A percentile compares a stretch with the other conserved stretches of the same genome.
phyloP scores from a whole-genome alignment of 2,329 filamentous ascomycete species.

The Zymoseptoria ardabiliae region DNA sequence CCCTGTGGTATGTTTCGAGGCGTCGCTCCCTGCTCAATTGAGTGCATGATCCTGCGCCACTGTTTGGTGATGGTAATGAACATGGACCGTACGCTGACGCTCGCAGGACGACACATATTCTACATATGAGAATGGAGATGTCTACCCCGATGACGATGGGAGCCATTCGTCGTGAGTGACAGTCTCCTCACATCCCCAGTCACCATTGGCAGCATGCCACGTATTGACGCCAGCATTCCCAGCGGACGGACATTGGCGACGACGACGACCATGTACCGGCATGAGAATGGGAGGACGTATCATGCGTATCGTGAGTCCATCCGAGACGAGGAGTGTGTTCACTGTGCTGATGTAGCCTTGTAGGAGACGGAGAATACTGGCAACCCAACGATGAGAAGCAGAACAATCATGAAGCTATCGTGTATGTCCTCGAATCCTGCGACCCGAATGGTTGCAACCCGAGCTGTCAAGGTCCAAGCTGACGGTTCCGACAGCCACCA shows the following conservation, averaged over 20 bases:
- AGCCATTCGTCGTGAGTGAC: constrained; percentile 17
- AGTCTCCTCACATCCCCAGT: background rate
- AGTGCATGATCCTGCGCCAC: background rate
- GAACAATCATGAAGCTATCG: constrained; percentile 25
- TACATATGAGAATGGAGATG: constrained; percentile 9
- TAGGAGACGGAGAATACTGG: constrained; percentile 28
- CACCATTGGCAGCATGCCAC: background rate
- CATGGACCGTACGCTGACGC: background rate
- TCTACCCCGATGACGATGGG: constrained; percentile 6
- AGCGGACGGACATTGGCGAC: constrained; percentile 34
- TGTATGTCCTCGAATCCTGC: constrained; percentile 12
- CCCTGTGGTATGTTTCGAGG: constrained; percentile 16
- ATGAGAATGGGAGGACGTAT: constrained; percentile 32
- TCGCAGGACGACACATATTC: constrained; percentile 15
- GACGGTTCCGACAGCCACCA: constrained; percentile 30
- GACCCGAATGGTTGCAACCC: background rate
- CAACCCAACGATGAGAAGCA: constrained; percentile 33
- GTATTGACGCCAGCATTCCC: background rate
- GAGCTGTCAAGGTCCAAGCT: constrained; percentile 23
- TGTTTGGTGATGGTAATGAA: background rate
- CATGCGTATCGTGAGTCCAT: constrained; percentile 28
- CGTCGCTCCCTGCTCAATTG: background rate
- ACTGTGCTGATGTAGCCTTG: background rate
- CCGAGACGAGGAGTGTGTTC: too few relatives aligned
- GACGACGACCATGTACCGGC: constrained; percentile 32